phyloP scores from a whole-genome alignment of 441 rosid genomes.

The Gossypium schwendimanii region DNA sequence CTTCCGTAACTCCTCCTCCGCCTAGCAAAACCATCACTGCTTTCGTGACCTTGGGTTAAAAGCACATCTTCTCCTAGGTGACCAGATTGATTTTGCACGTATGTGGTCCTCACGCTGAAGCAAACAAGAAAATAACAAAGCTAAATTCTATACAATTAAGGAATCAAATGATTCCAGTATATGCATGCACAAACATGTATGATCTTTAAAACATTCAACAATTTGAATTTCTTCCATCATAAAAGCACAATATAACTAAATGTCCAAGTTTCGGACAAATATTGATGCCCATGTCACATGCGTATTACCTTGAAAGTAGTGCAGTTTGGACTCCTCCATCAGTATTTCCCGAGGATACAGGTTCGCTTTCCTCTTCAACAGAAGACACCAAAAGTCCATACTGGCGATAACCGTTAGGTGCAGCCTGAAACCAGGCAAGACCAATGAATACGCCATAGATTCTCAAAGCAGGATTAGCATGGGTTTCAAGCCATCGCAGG shows the following conservation, averaged over 20 bases:
- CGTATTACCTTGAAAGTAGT: slow-evolving; percentile 41
- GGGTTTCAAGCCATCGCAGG: slow-evolving; percentile 84
- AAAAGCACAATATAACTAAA: not conserved
- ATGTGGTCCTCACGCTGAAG: slow-evolving; percentile 33
- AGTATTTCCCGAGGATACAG: slow-evolving; percentile 28
- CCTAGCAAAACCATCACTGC: slow-evolving; percentile 38
- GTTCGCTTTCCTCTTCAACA: slow-evolving; percentile 43
- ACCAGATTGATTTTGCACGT: slow-evolving; percentile 36
- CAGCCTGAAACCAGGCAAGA: slow-evolving; percentile 92
- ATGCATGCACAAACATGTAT: slow-evolving; percentile 5
- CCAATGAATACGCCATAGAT: slow-evolving; percentile 55
- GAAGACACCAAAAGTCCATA: slow-evolving; percentile 78
- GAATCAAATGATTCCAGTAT: not conserved
- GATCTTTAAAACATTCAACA: slow-evolving; percentile 23
- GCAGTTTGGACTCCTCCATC: slow-evolving; percentile 36
- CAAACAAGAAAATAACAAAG: slow-evolving; percentile 21
- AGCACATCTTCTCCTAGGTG: slow-evolving; percentile 38
- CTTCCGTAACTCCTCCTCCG: slow-evolving; percentile 64
- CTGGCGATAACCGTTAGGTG: slow-evolving; percentile 76
- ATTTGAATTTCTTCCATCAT: not conserved
- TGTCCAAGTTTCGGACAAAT: not conserved
- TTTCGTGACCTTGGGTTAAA: slow-evolving; percentile 37
- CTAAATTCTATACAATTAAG: slow-evolving; percentile 21
- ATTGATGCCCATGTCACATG: not conserved
- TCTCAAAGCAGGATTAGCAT: slow-evolving; percentile 88